Evolutionary conservation across 2,329 filamentous ascomycete species (phyloP), one percentile per base, ranked within the genome.

Genomic region (Calycina herbarum): DNA sequence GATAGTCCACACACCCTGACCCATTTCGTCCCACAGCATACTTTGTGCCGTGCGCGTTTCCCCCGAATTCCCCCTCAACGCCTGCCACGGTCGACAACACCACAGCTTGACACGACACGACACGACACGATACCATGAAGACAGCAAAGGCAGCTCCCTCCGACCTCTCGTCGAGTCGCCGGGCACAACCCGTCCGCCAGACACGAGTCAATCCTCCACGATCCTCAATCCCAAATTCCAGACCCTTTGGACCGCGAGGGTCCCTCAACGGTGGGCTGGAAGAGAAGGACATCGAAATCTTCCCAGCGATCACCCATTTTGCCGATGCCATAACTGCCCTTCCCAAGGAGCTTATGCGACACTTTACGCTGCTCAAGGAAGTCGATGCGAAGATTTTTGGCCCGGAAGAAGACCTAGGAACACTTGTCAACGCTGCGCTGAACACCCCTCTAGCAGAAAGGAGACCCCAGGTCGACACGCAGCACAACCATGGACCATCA

Each of bases 361-460:
- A 99, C 78, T 97, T 97, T 73, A 97, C 94, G 40, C 85, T 98
- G 64, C 84, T 99, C 72, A 97, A 97, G 78, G 95, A 99, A 80
- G 95, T 98, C 59, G 95, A 99, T 81, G 94, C 94, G 69, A 99
- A 99, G 80, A 91, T 96, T 70, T 95, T 94, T 79, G 89, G 88
- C 31, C 91, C 95, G 6, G 93, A 97, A 77, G 90, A 95, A 73
- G 86, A 89, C 74, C 84, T 99, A 66, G 89, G 90, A 75, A 85
- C 90, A 75, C 84, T 96, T 68, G 86, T 96, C 72, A 83, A 89
- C 67, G 84, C 84, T 62, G 87, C 91, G 67, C 78, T 86, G 68
- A 82, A 82, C 70, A 78, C 82, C 38, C 82, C 81, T 67, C 76
- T 79, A 35, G 81, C 83, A 63, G 81, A 83, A 66, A 74, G 78